Evolutionary conservation across 768 basidiomycete species (phyloP).

Genomic region (Vararia minispora): DNA sequence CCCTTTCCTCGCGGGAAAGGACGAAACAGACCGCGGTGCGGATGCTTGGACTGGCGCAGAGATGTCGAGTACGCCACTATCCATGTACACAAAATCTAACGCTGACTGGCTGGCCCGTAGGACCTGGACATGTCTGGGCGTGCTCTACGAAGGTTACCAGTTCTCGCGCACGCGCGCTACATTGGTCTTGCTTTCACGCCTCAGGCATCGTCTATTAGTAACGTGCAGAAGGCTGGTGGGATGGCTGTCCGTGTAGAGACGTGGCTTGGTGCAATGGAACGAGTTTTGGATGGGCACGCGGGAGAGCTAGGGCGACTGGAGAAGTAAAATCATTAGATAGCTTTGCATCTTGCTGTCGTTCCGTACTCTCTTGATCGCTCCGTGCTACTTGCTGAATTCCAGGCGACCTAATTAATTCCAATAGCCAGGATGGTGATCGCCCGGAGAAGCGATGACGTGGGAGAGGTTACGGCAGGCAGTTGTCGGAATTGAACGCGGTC

Average conservation of each 20-base stretch:
- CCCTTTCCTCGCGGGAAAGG: conserved; percentile 28
- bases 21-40: conserved; percentile 43
- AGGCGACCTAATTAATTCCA: too few species aligned
- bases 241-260: conserved; percentile 37
- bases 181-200: conserved; percentile 31
- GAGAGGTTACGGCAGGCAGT: too few species aligned
- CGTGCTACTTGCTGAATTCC: too few species aligned
- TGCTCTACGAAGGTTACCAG: conserved; percentile 84
- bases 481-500: too few species aligned
- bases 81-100: not conserved
- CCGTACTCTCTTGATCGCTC: not conserved
- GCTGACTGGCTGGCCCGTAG: conserved; percentile 24
- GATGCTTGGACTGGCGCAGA: conserved; percentile 56
- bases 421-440: too few species aligned
- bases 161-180: conserved; percentile 81
- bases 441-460: too few species aligned
- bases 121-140: conserved; percentile 84
- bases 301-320: conserved; percentile 39
- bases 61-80: conserved; percentile 65
- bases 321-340: too few species aligned
- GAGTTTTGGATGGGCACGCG: conserved; percentile 50
- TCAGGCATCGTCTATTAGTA: conserved; percentile 1
- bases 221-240: conserved; percentile 7
- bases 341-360: too few species aligned
- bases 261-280: conserved; percentile 84